Percentiles rank a stretch among this genome's conserved stretches.
phyloP scores from a whole-genome alignment of 2,329 filamentous ascomycete genomes.

The Diaporthe sp. region DNA sequence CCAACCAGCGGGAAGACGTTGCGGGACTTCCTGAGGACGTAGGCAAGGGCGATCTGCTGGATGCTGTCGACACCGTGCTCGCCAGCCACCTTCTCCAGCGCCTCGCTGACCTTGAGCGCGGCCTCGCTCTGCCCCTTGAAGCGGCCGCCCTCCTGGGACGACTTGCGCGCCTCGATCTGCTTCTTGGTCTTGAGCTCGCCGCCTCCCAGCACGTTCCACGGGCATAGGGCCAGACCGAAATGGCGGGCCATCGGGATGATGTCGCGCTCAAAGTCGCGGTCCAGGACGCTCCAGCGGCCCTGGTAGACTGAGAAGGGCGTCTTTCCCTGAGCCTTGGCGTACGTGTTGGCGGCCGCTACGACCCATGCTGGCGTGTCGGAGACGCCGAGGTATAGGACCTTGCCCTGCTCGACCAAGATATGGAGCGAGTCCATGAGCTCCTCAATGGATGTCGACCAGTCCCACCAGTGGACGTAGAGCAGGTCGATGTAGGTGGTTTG shows the following conservation, averaged over 20 bases:
- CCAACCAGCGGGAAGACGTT: conserved; percentile 82
- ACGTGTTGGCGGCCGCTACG: conserved; percentile 55
- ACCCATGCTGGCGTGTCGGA: conserved; percentile 58
- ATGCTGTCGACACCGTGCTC: conserved; percentile 57
- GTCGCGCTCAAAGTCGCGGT: conserved; percentile 70
- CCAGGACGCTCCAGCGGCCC: conserved; percentile 53
- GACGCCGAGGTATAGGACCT: conserved; percentile 58
- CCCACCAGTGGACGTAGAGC: conserved; percentile 61
- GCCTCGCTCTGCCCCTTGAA: conserved; percentile 58
- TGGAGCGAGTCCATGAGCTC: conserved; percentile 60
- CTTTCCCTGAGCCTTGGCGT: conserved; percentile 52
- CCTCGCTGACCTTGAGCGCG: conserved; percentile 64
- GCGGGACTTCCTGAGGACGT: conserved; percentile 79
- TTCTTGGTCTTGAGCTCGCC: conserved; percentile 51
- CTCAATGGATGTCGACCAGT: conserved; percentile 56
- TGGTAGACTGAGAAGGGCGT: conserved; percentile 57
- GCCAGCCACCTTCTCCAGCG: conserved; percentile 65
- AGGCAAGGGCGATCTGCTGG: conserved; percentile 74
- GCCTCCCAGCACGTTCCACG: conserved; percentile 66
- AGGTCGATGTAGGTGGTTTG: conserved; percentile 60
- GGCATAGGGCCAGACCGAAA: conserved; percentile 69
- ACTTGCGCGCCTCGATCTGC: conserved; percentile 44
- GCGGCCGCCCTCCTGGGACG: conserved; percentile 51
- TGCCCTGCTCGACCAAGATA: conserved; percentile 56
- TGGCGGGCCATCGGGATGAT: conserved; percentile 74